Conservation (phyloP, 257 asterid genomes). For the Ophiorrhiza pumila region DNA sequence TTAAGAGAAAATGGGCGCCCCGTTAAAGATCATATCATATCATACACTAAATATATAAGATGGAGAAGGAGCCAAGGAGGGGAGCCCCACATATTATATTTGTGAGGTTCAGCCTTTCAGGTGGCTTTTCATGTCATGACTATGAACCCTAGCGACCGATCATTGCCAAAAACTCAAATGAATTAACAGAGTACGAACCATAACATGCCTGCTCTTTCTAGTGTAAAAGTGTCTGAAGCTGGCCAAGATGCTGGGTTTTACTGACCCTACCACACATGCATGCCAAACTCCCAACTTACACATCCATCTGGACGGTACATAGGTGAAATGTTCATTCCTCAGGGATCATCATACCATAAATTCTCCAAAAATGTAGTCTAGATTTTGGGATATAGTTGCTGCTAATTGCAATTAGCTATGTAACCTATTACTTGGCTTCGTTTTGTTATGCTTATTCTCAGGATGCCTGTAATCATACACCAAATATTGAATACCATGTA, state of each 20-base stretch:
- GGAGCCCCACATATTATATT: neutral
- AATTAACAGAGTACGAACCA: slow-evolving; percentile 14
- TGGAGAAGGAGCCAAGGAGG: slow-evolving; percentile 9
- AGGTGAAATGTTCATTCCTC: neutral
- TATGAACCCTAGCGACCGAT: slow-evolving; percentile 16
- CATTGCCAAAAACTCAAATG: slow-evolving; percentile 13
- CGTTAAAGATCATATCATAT: no score
- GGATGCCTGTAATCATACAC: no score
- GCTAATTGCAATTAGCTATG: neutral
- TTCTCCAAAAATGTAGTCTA: neutral
- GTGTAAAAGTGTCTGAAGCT: slow-evolving; percentile 20
- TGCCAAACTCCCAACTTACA: slow-evolving; percentile 4
- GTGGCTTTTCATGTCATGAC: slow-evolving; percentile 14
- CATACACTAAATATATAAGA: slow-evolving; percentile 2
- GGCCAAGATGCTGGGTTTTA: slow-evolving; percentile 6
- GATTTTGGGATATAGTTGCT: neutral
- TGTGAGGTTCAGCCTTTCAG: slow-evolving; percentile 17
- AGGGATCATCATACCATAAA: neutral
- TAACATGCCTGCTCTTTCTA: slow-evolving; percentile 16
- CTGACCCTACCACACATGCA: slow-evolving; percentile 25
- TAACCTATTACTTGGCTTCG: neutral
- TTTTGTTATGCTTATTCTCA: no score
- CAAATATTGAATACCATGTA: no score
- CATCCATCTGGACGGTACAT: slow-evolving; percentile 12
- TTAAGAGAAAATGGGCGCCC: slow-evolving; percentile 11